Evolutionary conservation across 2,329 filamentous ascomycete species (phyloP), one percentile per base, ranked within the genome.

Genomic region (Epichloe scottii): DNA sequence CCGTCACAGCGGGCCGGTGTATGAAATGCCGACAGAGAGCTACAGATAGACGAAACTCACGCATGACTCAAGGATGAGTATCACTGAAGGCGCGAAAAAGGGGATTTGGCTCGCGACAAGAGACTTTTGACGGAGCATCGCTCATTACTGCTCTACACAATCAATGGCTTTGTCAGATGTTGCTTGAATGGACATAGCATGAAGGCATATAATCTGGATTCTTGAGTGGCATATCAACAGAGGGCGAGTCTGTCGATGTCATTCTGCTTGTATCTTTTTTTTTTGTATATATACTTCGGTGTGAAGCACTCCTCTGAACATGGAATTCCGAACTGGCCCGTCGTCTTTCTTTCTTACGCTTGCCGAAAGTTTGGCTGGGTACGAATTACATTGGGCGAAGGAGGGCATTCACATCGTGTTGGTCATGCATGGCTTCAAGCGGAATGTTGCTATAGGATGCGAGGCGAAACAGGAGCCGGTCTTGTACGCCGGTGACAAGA

Each of bases 11-110:
- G 66, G 64, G 1, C 65, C 66, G 2, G 67, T 72, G 5, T 72
- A 68, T 51, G 70, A 72, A 61, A 72, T 72, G 70, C 66, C 69
- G 3, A 57, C 64, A 12, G 63, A 71, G 55, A 55, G 52, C 33
- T 71, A 69, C 55, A 61, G 62, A 52, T 71, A 61, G 17, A 11
- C 34, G 33, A 12, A 15, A 37, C 6, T 33, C 19, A 30, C 8
- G 30, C 10, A 38, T 26, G 30, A 14, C 14, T 33, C 23, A 7
- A n/a, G 37, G n/a, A 30, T 30, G 15, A 19, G 8, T 19, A 30
- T 8, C 46, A 40, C 23, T 23, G 6, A 40, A 39, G 46, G 35
- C 35, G 7, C 37, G n/a, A 47, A 21, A 40, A 39, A 17, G 37
- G 23, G 19, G 45, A 4, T 17, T 26, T 39, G 23, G 37, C 23